Evolutionary conservation across 2,329 filamentous ascomycete species (phyloP).

Genomic region (Curvularia sp.): DNA sequence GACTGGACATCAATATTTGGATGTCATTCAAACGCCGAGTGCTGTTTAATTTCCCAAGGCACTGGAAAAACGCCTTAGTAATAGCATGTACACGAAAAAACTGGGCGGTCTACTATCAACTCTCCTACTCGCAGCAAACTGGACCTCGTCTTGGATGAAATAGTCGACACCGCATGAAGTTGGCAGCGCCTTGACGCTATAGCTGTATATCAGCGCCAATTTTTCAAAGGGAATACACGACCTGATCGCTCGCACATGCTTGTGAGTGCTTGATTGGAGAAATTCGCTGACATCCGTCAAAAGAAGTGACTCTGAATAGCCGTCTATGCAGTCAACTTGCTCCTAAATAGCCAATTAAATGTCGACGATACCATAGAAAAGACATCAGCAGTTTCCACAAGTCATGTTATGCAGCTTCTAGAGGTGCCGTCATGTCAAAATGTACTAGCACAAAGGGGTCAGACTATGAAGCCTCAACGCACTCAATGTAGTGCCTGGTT

Average conservation of each 20-base stretch:
- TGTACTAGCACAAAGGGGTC: not conserved
- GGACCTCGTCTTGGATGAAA: not conserved
- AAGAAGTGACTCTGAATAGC: not conserved
- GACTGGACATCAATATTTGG: not conserved
- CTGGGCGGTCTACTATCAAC: not conserved
- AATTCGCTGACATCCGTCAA: no score
- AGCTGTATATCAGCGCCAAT: no score
- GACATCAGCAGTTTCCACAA: not conserved
- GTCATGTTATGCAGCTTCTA: not conserved
- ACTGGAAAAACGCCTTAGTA: not conserved
- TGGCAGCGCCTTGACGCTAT: not conserved
- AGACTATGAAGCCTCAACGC: not conserved
- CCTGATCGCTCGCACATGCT: no score
- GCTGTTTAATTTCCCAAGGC: not conserved
- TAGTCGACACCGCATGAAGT: not conserved
- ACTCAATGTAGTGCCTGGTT: not conserved
- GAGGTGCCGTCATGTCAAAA: not conserved
- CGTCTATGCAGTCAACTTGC: not conserved
- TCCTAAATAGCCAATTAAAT: not conserved
- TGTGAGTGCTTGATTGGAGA: no score
- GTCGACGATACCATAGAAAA: not conserved
- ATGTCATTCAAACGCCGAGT: not conserved
- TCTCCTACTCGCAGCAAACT: not conserved
- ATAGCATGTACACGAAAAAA: not conserved
- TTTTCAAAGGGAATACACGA: no score